Conservation (phyloP, 148 eudicot species). For the Polygonum aviculare region DNA sequence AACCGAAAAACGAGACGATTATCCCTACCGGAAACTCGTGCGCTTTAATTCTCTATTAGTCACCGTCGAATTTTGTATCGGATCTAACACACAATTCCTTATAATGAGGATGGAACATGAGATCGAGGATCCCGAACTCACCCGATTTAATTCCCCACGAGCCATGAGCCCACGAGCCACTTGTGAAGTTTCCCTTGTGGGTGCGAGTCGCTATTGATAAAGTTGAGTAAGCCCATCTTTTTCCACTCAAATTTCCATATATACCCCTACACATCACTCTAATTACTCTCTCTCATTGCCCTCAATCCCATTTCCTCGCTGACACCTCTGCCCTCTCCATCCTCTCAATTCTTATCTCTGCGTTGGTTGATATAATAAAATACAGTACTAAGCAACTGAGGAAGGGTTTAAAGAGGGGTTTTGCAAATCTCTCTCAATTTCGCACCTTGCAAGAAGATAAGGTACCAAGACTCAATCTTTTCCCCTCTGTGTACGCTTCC, state of each 20-base stretch:
- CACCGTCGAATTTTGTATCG: too few relatives aligned
- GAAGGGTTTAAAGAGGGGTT: conserved; percentile 7
- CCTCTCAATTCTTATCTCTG: conserved; percentile 7
- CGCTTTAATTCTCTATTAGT: too few relatives aligned
- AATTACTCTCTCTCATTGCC: not conserved
- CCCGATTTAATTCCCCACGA: too few relatives aligned
- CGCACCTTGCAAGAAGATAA: not conserved
- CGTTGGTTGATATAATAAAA: not conserved
- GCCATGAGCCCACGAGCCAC: too few relatives aligned
- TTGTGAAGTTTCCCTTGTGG: too few relatives aligned
- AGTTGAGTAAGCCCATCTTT: not conserved
- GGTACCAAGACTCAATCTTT: conserved; percentile 10
- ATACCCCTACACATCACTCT: not conserved
- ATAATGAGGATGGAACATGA: too few relatives aligned
- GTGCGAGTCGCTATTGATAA: not conserved
- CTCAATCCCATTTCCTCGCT: not conserved
- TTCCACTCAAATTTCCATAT: not conserved
- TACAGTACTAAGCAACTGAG: not conserved
- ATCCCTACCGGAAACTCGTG: too few relatives aligned
- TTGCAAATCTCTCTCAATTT: not conserved
- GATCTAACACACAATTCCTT: too few relatives aligned
- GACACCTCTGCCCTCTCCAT: not conserved
- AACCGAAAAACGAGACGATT: too few relatives aligned
- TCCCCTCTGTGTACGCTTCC: not conserved
- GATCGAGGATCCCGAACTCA: too few relatives aligned